Percentiles rank a stretch among this genome's conserved stretches.
phyloP scores from a whole-genome alignment of 345 rosid genomes.

The Heritiera littoralis region DNA sequence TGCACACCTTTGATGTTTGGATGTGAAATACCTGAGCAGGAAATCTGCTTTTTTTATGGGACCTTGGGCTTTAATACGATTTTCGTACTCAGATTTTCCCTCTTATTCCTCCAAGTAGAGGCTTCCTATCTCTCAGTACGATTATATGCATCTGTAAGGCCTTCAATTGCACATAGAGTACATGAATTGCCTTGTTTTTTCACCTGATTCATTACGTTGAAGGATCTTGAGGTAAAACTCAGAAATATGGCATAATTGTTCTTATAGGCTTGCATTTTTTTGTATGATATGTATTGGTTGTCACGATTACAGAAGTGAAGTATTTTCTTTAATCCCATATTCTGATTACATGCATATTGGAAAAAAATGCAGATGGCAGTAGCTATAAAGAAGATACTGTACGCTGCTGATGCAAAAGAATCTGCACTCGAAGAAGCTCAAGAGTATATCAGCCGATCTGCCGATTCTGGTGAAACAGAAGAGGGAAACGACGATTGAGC shows the following conservation, averaged over 20 bases:
- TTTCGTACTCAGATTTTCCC: neutral
- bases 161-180: neutral
- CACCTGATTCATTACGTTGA: neutral
- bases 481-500: slow-evolving; percentile 25
- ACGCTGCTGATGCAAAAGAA: slow-evolving; percentile 78
- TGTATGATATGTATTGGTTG: neutral
- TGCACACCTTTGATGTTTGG: neutral
- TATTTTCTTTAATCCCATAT: neutral
- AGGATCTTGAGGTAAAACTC: neutral
- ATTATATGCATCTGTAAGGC: neutral
- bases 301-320: neutral
- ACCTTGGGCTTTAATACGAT: neutral
- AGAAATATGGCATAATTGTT: neutral
- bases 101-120: neutral
- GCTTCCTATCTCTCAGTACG: neutral
- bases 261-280: neutral
- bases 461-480: slow-evolving; percentile 36
- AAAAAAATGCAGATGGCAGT: slow-evolving; percentile 55
- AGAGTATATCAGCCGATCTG: slow-evolving; percentile 49
- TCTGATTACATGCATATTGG: neutral
- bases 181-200: neutral
- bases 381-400: slow-evolving; percentile 77
- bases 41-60: neutral
- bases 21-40: neutral
- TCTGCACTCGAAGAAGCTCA: slow-evolving; percentile 87